These are phyloP conservation scores for Anisodus acutangulus DNA, from an alignment of 257 asterid species.

Conservation along the genomic window DNA sequence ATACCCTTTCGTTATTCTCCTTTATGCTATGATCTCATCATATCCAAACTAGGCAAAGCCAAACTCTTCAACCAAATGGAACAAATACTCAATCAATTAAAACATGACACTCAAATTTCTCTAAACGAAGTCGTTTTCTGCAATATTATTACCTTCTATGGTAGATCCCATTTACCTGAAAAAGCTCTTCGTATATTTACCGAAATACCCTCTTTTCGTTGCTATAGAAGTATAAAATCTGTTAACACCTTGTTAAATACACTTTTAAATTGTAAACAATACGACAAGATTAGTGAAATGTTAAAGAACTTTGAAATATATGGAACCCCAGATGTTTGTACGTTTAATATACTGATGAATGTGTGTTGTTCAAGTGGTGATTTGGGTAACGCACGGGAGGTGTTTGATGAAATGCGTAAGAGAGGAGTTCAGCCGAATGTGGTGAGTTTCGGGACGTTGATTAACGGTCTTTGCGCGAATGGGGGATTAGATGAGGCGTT, in stretches of 20 bases:
- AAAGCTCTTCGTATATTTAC: constrained; percentile 58
- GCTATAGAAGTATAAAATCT: constrained; percentile 64
- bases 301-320: constrained; percentile 43
- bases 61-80: constrained; percentile 75
- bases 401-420: constrained; percentile 68
- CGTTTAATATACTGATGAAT: constrained; percentile 66
- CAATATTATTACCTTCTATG: constrained; percentile 61
- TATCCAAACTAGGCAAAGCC: constrained; percentile 78
- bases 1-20: constrained; percentile 62
- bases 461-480: constrained; percentile 57
- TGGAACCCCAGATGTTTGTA: constrained; percentile 61
- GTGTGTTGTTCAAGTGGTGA: constrained; percentile 47
- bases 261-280: constrained; percentile 54
- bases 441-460: constrained; percentile 73
- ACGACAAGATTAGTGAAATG: constrained; percentile 54
- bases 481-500: constrained; percentile 51
- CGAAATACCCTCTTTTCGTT: constrained; percentile 61
- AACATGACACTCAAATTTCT: constrained; percentile 49
- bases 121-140: constrained; percentile 72
- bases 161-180: constrained; percentile 60
- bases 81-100: constrained; percentile 50
- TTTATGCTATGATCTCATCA: constrained; percentile 77
- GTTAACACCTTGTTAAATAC: constrained; percentile 64
- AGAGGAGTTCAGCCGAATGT: constrained; percentile 63
- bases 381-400: constrained; percentile 48